Base-by-base conservation (phyloP, 2,329 filamentous ascomycete species). In the Truncatella angustata region DNA sequence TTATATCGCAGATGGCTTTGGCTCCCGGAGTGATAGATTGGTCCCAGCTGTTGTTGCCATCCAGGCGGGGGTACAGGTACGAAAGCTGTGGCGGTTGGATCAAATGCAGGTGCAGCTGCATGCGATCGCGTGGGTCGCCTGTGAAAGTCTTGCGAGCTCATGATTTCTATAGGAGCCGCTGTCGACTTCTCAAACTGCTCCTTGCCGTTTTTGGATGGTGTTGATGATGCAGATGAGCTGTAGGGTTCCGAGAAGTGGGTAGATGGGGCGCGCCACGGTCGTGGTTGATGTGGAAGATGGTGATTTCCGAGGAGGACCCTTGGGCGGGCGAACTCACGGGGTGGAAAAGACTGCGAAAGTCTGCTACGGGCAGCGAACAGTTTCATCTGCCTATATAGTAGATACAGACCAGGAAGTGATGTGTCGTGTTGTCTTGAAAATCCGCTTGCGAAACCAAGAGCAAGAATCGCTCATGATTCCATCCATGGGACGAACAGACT, bases 71-170 rank as follows among this genome's bases (percentile, higher is more conserved):
- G 40, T 21, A 20, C 40, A 5, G 40, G 40, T 24, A 43, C 24
- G 40, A 43, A 43, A n/a, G 40, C 10, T 10, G 21, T 5, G 9
- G 40, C 40, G 11, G 5, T 10, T 26, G 40, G 40, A n/a, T 43
- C 40, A 23, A 43, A 43, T 21, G 40, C 16, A 14, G 40, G 21
- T 10, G n/a, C 40, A 6, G 9, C 20, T 14, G 40, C 6, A 9
- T 20, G 40, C 21, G 40, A n/a, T 9, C 36, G 36, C 14, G 14
- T 39, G 7, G 10, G 7, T 9, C 36, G 36, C 40, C 40, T 5
- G 16, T 43, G 9, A 24, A 43, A 43, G 10, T 43, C n/a, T n/a
- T 43, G 40, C 20, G 40, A 43, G n/a, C 40, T 43, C 40, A 43
- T 43, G 21, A 43, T 43, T 10, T n/a, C 9, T n/a, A 43, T 23